Percentiles rank a stretch among this genome's conserved stretches.
phyloP scores from a whole-genome alignment of 768 basidiomycete genomes.

The Leccinum olivaceopallidum region DNA sequence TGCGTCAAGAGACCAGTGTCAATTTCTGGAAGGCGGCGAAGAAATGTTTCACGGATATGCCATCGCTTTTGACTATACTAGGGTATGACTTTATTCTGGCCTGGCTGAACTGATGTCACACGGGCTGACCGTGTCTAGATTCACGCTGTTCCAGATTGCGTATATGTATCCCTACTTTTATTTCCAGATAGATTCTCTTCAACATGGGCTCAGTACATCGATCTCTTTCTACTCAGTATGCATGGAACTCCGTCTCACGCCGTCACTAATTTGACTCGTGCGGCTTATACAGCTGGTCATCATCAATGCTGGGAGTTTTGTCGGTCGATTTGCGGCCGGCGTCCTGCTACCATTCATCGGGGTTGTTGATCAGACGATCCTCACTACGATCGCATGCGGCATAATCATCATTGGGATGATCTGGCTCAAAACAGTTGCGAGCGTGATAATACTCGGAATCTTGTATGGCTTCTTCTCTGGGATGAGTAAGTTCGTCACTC shows the following conservation, averaged over 20 bases:
- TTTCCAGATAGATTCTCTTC: constrained; percentile 55
- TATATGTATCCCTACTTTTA: constrained; percentile 57
- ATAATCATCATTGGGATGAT: constrained; percentile 46
- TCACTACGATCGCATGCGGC: constrained; percentile 33
- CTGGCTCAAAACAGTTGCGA: constrained; percentile 36
- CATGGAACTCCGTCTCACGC: not conserved
- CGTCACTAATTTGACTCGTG: not conserved
- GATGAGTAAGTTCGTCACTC: constrained; percentile 30
- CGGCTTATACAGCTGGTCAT: constrained; percentile 20
- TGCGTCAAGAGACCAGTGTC: not conserved
- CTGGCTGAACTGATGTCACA: not conserved
- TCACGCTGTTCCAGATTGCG: constrained; percentile 36
- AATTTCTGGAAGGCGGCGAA: constrained; percentile 19
- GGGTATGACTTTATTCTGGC: constrained; percentile 15
- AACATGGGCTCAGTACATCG: constrained; percentile 43
- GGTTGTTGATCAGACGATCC: constrained; percentile 42
- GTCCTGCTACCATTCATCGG: constrained; percentile 42
- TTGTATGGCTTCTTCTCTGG: constrained; percentile 53
- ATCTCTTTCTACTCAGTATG: constrained; percentile 50
- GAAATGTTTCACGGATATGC: constrained; percentile 26
- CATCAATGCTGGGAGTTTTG: constrained; percentile 48
- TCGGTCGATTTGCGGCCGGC: constrained; percentile 49
- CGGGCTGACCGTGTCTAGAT: constrained; percentile 13
- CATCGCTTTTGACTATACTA: constrained; percentile 26
- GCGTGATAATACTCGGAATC: constrained; percentile 42